Evolutionary conservation across 1,284 basidiomycete species (phyloP).

Genomic region (Melanopsichium pennsylvanicum): DNA sequence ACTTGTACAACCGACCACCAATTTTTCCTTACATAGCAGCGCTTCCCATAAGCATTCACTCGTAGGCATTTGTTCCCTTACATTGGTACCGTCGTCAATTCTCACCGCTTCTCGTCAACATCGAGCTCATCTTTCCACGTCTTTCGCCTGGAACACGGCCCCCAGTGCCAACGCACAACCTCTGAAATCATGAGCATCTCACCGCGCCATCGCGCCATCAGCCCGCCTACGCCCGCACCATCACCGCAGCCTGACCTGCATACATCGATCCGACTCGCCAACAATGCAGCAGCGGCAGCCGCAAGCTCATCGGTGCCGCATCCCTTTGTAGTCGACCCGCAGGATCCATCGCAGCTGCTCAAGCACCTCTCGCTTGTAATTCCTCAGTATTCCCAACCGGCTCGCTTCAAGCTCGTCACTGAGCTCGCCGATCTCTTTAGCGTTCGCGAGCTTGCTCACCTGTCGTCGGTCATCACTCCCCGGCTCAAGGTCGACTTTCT

Average conservation of each 20-base stretch:
- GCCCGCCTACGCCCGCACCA: slow-evolving; percentile 58
- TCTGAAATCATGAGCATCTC: slow-evolving; percentile 51
- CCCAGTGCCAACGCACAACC: too few relatives aligned
- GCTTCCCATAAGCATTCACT: too few relatives aligned
- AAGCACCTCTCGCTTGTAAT: slow-evolving; percentile 44
- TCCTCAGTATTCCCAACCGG: slow-evolving; percentile 42
- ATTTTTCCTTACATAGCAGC: too few relatives aligned
- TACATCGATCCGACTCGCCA: slow-evolving; percentile 44
- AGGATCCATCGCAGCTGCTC: slow-evolving; percentile 41
- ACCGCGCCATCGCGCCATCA: slow-evolving; percentile 52
- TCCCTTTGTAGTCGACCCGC: slow-evolving; percentile 23
- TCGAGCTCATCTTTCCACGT: too few relatives aligned
- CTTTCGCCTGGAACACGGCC: not conserved
- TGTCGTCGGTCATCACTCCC: slow-evolving; percentile 78
- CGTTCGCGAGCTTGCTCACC: slow-evolving; percentile 78
- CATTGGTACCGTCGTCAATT: too few relatives aligned
- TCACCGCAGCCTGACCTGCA: slow-evolving; percentile 55
- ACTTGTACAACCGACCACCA: too few relatives aligned
- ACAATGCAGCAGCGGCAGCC: slow-evolving; percentile 36
- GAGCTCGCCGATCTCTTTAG: slow-evolving; percentile 66
- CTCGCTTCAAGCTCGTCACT: slow-evolving; percentile 50
- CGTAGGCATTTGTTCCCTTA: too few relatives aligned
- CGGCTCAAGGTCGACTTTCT: slow-evolving; percentile 88
- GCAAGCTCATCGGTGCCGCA: slow-evolving; percentile 10
- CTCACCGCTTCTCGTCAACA: too few relatives aligned